A percentile compares a stretch with the other conserved stretches of the same genome.
Conservation (phyloP, 179 eudicot species). For the Camellia oleifera region DNA sequence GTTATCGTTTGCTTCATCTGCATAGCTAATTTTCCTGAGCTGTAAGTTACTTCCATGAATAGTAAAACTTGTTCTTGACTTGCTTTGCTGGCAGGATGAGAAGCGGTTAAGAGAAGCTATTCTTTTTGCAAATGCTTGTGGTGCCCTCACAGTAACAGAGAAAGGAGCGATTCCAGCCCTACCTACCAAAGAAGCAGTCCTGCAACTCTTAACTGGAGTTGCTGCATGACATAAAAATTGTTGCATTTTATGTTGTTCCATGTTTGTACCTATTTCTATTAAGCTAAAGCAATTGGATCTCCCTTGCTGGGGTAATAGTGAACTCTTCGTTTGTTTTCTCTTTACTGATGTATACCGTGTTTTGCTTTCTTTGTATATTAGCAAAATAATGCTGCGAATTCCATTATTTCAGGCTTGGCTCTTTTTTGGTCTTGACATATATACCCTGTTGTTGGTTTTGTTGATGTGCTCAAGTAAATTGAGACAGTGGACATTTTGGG, state of each 20-base stretch:
- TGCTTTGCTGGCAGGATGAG: constrained; percentile 55
- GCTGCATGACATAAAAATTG: constrained; percentile 7
- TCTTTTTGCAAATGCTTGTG: constrained; percentile 74
- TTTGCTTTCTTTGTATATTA: neutral
- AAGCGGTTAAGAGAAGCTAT: constrained; percentile 54
- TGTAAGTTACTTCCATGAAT: neutral
- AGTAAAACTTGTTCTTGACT: neutral
- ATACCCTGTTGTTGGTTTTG: no score
- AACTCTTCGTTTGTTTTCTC: neutral
- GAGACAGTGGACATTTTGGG: no score
- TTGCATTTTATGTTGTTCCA: neutral
- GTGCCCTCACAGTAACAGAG: constrained; percentile 66
- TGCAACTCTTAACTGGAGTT: constrained; percentile 20
- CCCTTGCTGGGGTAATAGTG: neutral
- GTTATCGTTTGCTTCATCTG: neutral
- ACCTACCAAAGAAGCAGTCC: constrained; percentile 54
- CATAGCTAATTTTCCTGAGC: neutral
- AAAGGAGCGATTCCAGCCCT: constrained; percentile 82
- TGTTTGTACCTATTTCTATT: neutral
- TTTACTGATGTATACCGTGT: neutral
- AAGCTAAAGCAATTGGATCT: constrained; percentile 8
- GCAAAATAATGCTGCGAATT: neutral
- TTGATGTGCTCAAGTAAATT: no score
- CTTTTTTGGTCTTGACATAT: no score
- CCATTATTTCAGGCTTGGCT: no score